A percentile compares a stretch with the other conserved stretches of the same genome.
Evolutionary conservation across 1,284 basidiomycete genomes (phyloP).

Genomic region (Mycocalia duriaeana): DNA sequence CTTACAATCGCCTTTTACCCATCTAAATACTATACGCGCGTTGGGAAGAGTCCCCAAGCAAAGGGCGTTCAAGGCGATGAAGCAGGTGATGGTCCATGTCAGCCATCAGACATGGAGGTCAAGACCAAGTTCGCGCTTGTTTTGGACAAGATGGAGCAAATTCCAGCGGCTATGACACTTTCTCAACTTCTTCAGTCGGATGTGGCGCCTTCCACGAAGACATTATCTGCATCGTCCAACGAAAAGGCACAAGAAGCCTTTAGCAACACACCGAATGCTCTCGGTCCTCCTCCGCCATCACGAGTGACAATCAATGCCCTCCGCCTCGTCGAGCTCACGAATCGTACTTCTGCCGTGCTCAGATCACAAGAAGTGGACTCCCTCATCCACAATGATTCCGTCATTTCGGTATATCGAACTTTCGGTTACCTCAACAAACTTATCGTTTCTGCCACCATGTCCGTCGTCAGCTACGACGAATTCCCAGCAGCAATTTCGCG

Average conservation of each 20-base stretch:
- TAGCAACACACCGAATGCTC: constrained; percentile 2
- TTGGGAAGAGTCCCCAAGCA: constrained; percentile 12
- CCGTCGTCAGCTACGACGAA: constrained; percentile 61
- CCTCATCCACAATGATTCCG: constrained; percentile 70
- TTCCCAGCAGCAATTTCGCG: constrained; percentile 66
- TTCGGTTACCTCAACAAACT: constrained; percentile 77
- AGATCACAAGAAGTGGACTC: constrained; percentile 72
- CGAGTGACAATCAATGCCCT: constrained; percentile 62
- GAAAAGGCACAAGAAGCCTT: constrained; percentile 10
- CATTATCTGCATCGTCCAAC: constrained; percentile 11
- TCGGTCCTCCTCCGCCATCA: constrained; percentile 5
- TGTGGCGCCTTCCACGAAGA: constrained; percentile 6
- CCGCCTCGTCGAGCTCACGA: constrained; percentile 85
- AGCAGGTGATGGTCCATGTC: constrained; percentile 12
- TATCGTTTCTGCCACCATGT: constrained; percentile 63
- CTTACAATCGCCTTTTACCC: constrained; percentile 78
- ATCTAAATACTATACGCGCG: constrained; percentile 38
- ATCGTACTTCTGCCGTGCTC: constrained; percentile 83
- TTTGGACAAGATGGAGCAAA: constrained; percentile 83
- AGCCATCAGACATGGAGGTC: constrained; percentile 28
- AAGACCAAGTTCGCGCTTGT: constrained; percentile 72
- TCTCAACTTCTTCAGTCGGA: constrained; percentile 51
- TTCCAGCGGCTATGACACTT: constrained; percentile 66
- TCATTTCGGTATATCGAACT: constrained; percentile 77
- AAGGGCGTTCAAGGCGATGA: constrained; percentile 15